These are phyloP conservation scores for Podospora pseudopauciseta DNA, from an alignment of 495 filamentous ascomycete species.

Conservation along the genomic window DNA sequence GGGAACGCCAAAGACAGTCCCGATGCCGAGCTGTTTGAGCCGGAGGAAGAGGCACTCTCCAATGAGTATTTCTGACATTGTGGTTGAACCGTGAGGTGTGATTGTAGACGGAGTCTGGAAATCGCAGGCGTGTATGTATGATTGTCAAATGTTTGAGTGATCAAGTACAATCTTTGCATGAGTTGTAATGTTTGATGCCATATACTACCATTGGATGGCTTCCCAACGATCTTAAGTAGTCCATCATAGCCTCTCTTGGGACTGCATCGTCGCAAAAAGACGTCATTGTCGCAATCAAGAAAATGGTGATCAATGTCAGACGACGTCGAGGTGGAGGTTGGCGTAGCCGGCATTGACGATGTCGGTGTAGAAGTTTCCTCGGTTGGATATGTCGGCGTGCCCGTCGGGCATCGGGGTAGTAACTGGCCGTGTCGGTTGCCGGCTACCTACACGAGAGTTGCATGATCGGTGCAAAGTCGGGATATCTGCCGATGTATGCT, in stretches of 20 bases:
- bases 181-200: too few relatives aligned
- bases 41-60: constrained; percentile 62
- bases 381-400: not conserved
- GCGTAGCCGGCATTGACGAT: not conserved
- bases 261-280: not conserved
- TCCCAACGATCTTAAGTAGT: too few relatives aligned
- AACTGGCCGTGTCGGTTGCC: not conserved
- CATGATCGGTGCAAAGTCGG: not conserved
- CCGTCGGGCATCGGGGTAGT: not conserved
- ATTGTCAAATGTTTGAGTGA: not conserved
- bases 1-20: constrained; percentile 62
- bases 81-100: not conserved
- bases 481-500: not conserved
- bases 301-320: not conserved
- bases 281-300: not conserved
- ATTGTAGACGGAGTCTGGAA: not conserved
- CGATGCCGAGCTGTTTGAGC: constrained; percentile 59
- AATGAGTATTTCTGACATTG: constrained; percentile 29
- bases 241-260: too few relatives aligned
- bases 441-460: not conserved
- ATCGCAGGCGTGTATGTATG: not conserved
- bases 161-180: not conserved
- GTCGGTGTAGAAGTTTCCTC: not conserved
- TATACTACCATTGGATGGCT: too few relatives aligned
- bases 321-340: not conserved